Evolutionary conservation across 768 basidiomycete species (phyloP).

Genomic region (Suillus brevipes): DNA sequence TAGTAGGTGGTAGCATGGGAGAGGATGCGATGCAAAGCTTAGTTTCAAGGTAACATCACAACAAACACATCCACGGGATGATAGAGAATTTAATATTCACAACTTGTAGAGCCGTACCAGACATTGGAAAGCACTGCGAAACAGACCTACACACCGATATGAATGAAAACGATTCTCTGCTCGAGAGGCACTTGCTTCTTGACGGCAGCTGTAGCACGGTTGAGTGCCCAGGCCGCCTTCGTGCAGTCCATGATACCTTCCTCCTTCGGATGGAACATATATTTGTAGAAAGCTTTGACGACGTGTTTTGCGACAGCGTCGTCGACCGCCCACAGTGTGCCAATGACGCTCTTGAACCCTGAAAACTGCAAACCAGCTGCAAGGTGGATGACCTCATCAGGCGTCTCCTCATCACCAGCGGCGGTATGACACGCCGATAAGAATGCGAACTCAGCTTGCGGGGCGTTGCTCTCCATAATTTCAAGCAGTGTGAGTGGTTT

Average conservation of each 20-base stretch:
- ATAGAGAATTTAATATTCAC: neutral
- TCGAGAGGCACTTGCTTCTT: constrained; percentile 3
- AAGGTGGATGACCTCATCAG: constrained; percentile 23
- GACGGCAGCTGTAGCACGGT: neutral
- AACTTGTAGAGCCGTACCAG: neutral
- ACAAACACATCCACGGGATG: no score
- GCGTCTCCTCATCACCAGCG: constrained; percentile 15
- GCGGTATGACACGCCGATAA: constrained; percentile 29
- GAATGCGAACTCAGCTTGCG: constrained; percentile 7
- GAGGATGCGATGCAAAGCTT: no score
- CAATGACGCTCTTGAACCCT: constrained; percentile 24
- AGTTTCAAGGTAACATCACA: no score
- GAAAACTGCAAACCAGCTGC: constrained; percentile 24
- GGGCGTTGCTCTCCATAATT: neutral
- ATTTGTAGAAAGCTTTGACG: neutral
- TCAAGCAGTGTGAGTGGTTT: constrained; percentile 1
- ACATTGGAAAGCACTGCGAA: no score
- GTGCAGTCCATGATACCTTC: constrained; percentile 5
- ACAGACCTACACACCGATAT: neutral
- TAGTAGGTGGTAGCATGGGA: no score
- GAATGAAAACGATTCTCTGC: no score
- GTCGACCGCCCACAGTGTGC: constrained; percentile 21
- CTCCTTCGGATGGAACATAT: constrained; percentile 5
- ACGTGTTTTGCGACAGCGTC: constrained; percentile 1
- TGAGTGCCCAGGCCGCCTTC: constrained; percentile 6